Conservation (phyloP, 163 green algal genomes). For the Chlamydomonas reinhardtii region DNA sequence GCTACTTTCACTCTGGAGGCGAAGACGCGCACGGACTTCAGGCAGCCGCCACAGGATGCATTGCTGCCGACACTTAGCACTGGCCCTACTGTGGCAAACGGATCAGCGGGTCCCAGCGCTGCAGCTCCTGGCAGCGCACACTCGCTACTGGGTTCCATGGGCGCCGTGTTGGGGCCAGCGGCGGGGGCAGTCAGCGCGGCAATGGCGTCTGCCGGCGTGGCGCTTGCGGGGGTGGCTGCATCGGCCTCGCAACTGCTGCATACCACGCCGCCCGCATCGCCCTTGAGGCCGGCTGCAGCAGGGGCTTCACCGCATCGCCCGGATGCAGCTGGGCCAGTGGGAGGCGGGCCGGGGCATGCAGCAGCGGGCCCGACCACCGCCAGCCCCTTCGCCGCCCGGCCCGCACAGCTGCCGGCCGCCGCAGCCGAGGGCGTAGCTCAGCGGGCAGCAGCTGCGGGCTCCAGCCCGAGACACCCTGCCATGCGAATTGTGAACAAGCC, state of each 20-base stretch:
- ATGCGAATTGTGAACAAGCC: no score
- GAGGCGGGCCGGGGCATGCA: no score
- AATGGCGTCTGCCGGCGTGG: conserved; percentile 2
- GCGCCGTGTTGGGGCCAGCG: neutral
- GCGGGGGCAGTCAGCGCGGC: conserved; percentile 3
- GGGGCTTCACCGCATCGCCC: neutral
- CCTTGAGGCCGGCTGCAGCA: neutral
- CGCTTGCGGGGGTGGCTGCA: conserved; percentile 9
- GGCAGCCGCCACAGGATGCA: neutral
- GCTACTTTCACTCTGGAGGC: conserved; percentile 14
- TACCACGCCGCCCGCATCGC: neutral
- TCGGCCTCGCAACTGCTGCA: conserved; percentile 21
- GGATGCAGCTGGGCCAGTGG: neutral
- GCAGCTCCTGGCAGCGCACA: neutral
- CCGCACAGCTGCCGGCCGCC: neutral
- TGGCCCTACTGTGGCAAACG: neutral
- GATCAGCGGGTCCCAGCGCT: neutral
- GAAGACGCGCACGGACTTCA: conserved; percentile 26
- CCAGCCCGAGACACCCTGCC: no score
- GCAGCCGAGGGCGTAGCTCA: neutral
- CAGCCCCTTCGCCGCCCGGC: neutral
- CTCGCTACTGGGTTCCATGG: neutral
- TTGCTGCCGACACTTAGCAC: no score
- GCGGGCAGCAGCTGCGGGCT: neutral
- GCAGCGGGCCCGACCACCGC: neutral